Evolutionary conservation across 2,329 filamentous ascomycete genomes (phyloP), one percentile per base, ranked within the genome.

Genomic region (Tolypocladium ophioglossoides): DNA sequence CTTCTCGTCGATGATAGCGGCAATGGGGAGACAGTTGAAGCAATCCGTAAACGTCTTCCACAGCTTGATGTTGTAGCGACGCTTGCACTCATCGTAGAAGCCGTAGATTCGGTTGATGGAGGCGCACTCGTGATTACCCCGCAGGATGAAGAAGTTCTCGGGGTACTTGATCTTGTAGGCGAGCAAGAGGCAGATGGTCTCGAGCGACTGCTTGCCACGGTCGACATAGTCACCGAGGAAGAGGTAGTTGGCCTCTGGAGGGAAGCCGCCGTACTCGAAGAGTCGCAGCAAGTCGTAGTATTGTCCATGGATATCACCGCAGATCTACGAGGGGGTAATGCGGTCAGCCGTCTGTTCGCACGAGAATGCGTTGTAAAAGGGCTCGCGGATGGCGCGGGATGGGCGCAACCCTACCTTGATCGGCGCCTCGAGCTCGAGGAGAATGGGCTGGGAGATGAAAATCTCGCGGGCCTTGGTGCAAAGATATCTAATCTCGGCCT

Each of bases 81-180:
- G 87, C 80, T 99, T 99, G 85, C 92, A 99, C 75, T 99, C 92
- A 69, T 99, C 94, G 79, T 99, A 99, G 79, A 99, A 99, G 57
- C 94, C 94, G 72, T 99, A 99, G 74, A 97, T 95, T 69, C 94
- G 90, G 78, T 95, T 99, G 79, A 99, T 95, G 52, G 89, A 95
- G 56, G 94, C 94, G 76, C 94, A 97, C 75, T 99, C 94, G 79
- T 99, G 94, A 79, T 99, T 99, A 60, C 94, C 94, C 63, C 94
- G 90, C 56, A 99, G 84, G 62, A 99, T 88, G 79, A 99, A 99
- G 78, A 99, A 97, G 79, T 99, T 99, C 77, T 99, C 94, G 50
- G 94, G 94, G 72, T 96, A 97, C 78, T 97, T 97, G 83, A 99
- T 95, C 84, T 99, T 99, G 84, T 97, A 99, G 59, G 91, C 91